Evolutionary conservation across 2,329 filamentous ascomycete genomes (phyloP).

Genomic region (Nigrospora sphaerica): DNA sequence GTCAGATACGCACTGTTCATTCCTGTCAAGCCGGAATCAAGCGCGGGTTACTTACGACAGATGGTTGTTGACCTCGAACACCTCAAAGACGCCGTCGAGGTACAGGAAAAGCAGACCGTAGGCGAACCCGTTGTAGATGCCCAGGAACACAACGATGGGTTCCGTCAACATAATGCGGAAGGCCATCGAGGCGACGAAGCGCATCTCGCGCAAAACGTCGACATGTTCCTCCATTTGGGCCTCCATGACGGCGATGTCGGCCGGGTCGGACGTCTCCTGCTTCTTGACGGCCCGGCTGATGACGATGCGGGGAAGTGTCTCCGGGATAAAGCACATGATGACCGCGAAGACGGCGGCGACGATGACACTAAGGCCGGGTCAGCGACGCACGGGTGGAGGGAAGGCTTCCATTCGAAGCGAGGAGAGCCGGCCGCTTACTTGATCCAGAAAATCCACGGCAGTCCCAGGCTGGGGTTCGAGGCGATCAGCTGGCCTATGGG

Average conservation of each 20-base stretch:
- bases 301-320: conserved; percentile 31
- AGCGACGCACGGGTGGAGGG: neutral
- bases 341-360: conserved; percentile 28
- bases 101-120: conserved; percentile 34
- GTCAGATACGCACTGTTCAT: conserved; percentile 5
- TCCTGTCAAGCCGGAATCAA: neutral
- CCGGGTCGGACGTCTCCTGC: conserved; percentile 17
- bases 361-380: conserved; percentile 18
- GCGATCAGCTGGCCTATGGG: conserved; percentile 31
- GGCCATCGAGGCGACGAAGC: conserved; percentile 33
- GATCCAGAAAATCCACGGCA: conserved; percentile 33
- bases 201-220: conserved; percentile 27
- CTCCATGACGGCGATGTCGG: conserved; percentile 22
- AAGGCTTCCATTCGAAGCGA: neutral
- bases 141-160: conserved; percentile 30
- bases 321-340: conserved; percentile 27
- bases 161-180: conserved; percentile 33
- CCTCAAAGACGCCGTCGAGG: conserved; percentile 32
- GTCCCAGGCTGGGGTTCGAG: conserved; percentile 24
- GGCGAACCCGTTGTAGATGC: conserved; percentile 32
- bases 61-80: conserved; percentile 32
- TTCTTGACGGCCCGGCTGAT: conserved; percentile 25
- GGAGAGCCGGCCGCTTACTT: conserved; percentile 16
- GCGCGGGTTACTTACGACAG: conserved; percentile 21
- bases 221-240: conserved; percentile 23